Conservation (phyloP, 441 rosid genomes). For the Adansonia madagascariensis region DNA sequence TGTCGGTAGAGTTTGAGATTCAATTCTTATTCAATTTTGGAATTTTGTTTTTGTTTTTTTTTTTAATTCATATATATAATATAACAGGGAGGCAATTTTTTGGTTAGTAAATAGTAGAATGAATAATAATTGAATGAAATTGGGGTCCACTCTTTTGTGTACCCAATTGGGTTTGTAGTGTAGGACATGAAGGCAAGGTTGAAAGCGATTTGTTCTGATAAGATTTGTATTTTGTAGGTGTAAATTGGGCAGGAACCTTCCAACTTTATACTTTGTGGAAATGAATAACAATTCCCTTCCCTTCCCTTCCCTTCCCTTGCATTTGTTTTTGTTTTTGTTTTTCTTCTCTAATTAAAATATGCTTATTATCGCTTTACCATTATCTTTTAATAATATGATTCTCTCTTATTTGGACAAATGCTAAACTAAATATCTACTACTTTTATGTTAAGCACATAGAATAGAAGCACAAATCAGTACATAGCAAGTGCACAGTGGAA, state of each 20-base stretch:
- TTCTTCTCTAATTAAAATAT: no score
- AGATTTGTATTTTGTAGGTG: background rate
- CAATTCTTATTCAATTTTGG: background rate
- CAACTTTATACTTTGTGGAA: background rate
- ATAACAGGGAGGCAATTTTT: no score
- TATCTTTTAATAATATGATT: no score
- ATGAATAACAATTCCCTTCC: background rate
- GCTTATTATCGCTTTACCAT: no score
- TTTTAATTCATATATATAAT: no score
- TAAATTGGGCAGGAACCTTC: slow-evolving; percentile 2
- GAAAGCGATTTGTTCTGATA: background rate
- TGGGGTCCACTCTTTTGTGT: background rate
- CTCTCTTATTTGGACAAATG: no score
- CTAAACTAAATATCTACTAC: no score
- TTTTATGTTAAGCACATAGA: no score
- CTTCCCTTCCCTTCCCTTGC: background rate
- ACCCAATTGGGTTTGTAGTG: background rate
- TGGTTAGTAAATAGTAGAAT: no score
- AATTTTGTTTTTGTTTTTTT: background rate
- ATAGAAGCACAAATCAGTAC: no score
- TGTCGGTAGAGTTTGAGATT: background rate
- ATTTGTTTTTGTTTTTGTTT: no score
- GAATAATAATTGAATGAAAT: background rate
- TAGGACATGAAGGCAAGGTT: background rate
- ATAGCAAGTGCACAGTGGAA: no score